Base-by-base conservation (phyloP, 208 protist genomes). In the Acanthamoeba sp. region DNA sequence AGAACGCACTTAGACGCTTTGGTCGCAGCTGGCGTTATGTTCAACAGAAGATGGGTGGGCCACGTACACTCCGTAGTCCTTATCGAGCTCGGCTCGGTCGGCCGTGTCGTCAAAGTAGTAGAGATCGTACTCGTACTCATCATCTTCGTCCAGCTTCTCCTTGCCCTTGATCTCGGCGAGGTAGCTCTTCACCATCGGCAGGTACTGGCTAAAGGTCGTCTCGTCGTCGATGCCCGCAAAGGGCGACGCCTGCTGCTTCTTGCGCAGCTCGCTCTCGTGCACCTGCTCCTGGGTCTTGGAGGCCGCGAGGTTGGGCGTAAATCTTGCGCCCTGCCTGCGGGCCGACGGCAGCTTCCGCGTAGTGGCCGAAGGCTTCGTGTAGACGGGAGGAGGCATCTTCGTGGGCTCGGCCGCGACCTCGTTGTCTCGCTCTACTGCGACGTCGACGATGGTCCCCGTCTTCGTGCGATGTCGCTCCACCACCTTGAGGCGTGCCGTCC, bases 71-170 rank as follows among this genome's bases (percentile, higher is more conserved):
- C 73, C 73, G n/a, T 84, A 84, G 42, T 84, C 73, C 22, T 40
- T 20, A 5, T 84, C 73, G 73, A 84, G 73, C n/a, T 84, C 73
- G 16, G 14, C 42, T 5, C 38, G 9, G 42, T 55, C 73, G 42
- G 73, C 73, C 12, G 42, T 84, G 73, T 84, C 73, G 73, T 84
- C 73, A 84, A 84, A 84, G 73, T 84, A 84, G 73, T 84, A 84
- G 42, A 84, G 73, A 32, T 84, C 73, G 73, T 84, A 84, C 42
- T 84, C 73, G 73, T 84, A 84, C 3, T 84, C 73, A 6, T 84
- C 73, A 16, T 84, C 73, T 1, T 84, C 73, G 27, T 84, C 73
- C 18, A 84, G 73, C 73, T 84, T 84, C 22, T 45, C 73, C 73
- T 84, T 84, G 34, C 73, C 73, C 42, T 84, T 84, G 36, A 52